phyloP scores from a whole-genome alignment of 1,139 yeast species.

The Meyerozyma carpophila region DNA sequence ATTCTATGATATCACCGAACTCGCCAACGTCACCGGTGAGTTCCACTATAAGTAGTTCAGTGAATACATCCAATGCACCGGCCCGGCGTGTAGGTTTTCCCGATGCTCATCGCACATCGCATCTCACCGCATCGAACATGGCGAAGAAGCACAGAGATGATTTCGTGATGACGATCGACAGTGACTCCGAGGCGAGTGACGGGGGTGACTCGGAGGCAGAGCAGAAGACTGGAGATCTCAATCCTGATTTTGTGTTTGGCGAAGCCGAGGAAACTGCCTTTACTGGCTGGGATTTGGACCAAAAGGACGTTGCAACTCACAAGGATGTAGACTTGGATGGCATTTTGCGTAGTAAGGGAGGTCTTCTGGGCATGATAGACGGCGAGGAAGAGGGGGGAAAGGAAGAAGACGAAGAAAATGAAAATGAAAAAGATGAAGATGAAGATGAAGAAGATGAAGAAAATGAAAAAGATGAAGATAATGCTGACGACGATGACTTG shows the following conservation, averaged over 20 bases:
- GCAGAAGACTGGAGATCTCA: conserved; percentile 47
- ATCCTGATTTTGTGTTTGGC: conserved; percentile 68
- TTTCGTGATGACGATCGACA: conserved; percentile 35
- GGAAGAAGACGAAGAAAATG: conserved; percentile 20
- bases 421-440: conserved; percentile 26
- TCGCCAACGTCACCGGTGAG: conserved; percentile 33
- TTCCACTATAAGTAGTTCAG: conserved; percentile 33
- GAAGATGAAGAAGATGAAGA: conserved; percentile 33
- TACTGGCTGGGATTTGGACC: conserved; percentile 75
- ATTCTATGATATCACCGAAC: conserved; percentile 37
- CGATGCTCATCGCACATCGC: background rate
- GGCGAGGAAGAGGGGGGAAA: conserved; percentile 22
- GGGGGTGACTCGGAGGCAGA: conserved; percentile 26
- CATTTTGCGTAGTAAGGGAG: conserved; percentile 78
- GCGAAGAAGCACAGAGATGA: conserved; percentile 14
- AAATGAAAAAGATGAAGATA: conserved; percentile 20
- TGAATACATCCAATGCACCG: background rate
- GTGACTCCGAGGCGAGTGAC: conserved; percentile 66
- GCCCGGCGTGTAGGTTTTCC: background rate
- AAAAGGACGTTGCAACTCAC: conserved; percentile 15
- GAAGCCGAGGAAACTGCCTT: conserved; percentile 40
- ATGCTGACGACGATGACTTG: conserved; percentile 45
- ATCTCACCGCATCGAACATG: background rate
- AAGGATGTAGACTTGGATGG: conserved; percentile 83
- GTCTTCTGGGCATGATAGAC: conserved; percentile 50